Percentiles rank a stretch among this genome's conserved stretches.
Conservation (phyloP, 495 filamentous ascomycete genomes). For the Cudoniella acicularis region DNA sequence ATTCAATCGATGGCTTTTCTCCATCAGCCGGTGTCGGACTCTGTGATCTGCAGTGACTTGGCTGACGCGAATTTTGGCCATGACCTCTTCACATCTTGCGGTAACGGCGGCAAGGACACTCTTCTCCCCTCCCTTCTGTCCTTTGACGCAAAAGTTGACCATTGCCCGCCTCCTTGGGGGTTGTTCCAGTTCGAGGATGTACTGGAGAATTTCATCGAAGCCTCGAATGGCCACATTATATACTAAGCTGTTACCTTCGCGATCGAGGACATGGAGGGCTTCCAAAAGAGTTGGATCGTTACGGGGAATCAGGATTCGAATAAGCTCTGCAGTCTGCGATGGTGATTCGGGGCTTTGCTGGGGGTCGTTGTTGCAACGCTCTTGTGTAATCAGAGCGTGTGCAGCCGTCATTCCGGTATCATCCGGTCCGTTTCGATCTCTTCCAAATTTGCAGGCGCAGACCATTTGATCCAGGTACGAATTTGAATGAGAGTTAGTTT, state of each 20-base stretch:
- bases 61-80: neutral
- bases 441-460: slow-evolving; percentile 17
- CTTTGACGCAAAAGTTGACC: slow-evolving; percentile 16
- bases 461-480: slow-evolving; percentile 20
- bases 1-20: slow-evolving; percentile 1
- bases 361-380: slow-evolving; percentile 9
- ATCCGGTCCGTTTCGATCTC: slow-evolving; percentile 21
- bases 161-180: slow-evolving; percentile 9
- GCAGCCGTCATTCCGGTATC: slow-evolving; percentile 18
- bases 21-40: neutral
- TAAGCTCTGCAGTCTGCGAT: slow-evolving; percentile 15
- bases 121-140: neutral
- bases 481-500: slow-evolving; percentile 14
- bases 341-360: slow-evolving; percentile 7
- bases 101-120: slow-evolving; percentile 3
- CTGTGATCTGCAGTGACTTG: neutral
- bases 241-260: slow-evolving; percentile 15
- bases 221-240: slow-evolving; percentile 18
- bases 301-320: slow-evolving; percentile 8
- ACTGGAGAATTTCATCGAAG: slow-evolving; percentile 16
- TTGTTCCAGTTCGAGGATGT: slow-evolving; percentile 12
- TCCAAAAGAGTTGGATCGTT: slow-evolving; percentile 11
- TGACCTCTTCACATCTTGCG: neutral
- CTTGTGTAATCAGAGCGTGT: slow-evolving; percentile 15
- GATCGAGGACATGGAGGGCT: slow-evolving; percentile 18